Base-by-base conservation (phyloP, 2,329 filamentous ascomycete species). In the Ascochyta rabiei region DNA sequence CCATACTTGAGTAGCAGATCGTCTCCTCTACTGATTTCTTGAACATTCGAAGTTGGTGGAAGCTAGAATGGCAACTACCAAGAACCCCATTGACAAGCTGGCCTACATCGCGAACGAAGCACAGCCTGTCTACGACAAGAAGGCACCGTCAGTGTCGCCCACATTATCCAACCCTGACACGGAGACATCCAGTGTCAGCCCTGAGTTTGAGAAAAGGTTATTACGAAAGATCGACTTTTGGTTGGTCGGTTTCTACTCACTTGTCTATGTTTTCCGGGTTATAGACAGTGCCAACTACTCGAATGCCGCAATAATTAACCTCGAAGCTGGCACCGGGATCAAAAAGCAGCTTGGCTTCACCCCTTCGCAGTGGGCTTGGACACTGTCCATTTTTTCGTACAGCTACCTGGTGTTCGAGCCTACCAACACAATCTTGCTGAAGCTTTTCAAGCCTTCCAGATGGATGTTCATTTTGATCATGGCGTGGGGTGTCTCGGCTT, bases 251-350 rank as follows among this genome's bases (percentile, higher is more conserved):
- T 74, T 67, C 56, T 73, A 74, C 52, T 68, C 63, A 30, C 59
- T 71, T 37, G 63, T 73, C 44, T 71, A 68, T 40, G 61, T 62
- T 42, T 71, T 71, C 28, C 61, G 69, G 13, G 65, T 68, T 23
- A 64, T 63, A 48, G 69, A 73, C 56, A 69, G 69, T 34, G 67
- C 62, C 41, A 64, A 64, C 37, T 63, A 64, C 30, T 63, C 67
- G 41, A 73, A 74, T 41, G 67, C 67, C 2, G 70, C 71, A 8
- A 73, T 73, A 55, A 70, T 74, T 53, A 74, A 74, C 37, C 56
- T 72, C 19, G 69, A 72, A 47, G 49, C 66, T 19, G 70, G 70
- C 4, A 63, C 63, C 38, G 70, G 64, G 2, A 74, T 74, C 52
- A 70, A 70, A 52, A 56, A 63, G 26, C 70, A 74, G 49, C 62